Evolutionary conservation across 176 grass and related monocot species (phyloP), one percentile per base, ranked within the genome.

Genomic region (Eremochloa ophiuroides): DNA sequence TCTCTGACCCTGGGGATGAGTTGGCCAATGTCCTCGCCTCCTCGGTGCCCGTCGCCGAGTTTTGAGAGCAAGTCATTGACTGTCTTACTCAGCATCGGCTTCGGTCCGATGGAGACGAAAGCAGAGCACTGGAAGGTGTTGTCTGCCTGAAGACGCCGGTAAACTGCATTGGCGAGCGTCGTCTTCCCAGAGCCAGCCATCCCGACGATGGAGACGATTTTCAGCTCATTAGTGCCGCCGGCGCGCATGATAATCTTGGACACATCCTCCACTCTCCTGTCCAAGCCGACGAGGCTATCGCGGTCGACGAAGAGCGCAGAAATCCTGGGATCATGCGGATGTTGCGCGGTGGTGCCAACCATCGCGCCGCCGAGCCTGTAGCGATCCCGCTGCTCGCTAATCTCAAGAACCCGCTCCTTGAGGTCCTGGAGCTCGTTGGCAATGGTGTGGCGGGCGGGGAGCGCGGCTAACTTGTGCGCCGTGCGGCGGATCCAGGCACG

Each of bases 141-240:
- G 2, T 66, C 6, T 44, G 23, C 28, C 25, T 2, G 0, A 20
- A 83, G 15, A 14, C 23, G 67, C 10, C 6, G 16, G 47, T 38
- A 64, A 3, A 83, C 71, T 23, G 10, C 66, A n/a, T 6, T 15
- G 16, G 67, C 80, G 18, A 88, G 74, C 10, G 86, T 83, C 37
- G 86, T 88, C 86, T 88, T 88, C 74, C 86, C 86, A 10, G 86
- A 31, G 14, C 86, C 86, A 8, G 80, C 80, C 58, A 83, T 88
- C 35, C 80, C 80, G 25, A 43, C 58, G 26, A 88, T 78, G 66
- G 74, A 72, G 0, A 83, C 34, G 1, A 78, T 23, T 34, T 66
- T 88, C 31, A 66, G 66, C 22, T 1, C 56, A 29, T 15, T 17
- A 2, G 0, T 37, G 27, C 10, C 67, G 35, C 10, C 74, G 27